Evolutionary conservation across 148 eudicot genomes (phyloP).

Genomic region (Chenopodium quinoa): DNA sequence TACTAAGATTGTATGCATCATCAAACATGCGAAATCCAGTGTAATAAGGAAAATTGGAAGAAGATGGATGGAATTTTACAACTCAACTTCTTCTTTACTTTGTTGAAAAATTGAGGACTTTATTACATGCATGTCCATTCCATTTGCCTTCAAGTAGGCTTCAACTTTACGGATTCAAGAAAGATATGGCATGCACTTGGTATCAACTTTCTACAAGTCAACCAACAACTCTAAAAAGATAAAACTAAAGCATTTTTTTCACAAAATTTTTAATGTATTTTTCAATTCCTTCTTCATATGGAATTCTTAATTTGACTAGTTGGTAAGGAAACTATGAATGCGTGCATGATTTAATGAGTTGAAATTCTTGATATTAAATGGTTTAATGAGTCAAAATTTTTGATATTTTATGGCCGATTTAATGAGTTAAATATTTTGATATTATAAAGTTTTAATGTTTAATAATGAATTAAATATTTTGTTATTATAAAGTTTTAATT

Average conservation of each 20-base stretch:
- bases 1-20: background rate
- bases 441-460: background rate
- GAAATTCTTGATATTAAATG: background rate
- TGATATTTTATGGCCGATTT: background rate
- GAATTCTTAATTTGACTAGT: background rate
- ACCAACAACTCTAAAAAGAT: background rate
- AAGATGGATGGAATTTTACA: background rate
- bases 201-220: constrained; percentile 21
- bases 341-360: background rate
- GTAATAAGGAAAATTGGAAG: background rate
- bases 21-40: background rate
- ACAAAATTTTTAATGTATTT: no score
- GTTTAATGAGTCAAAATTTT: background rate
- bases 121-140: constrained; percentile 1
- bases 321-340: background rate
- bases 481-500: background rate
- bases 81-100: background rate
- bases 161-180: constrained; percentile 21
- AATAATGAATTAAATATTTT: background rate
- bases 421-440: background rate
- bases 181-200: background rate
- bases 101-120: constrained; percentile 15
- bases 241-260: no score
- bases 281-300: no score
- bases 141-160: constrained; percentile 12